A percentile compares a stretch with the other conserved stretches of the same genome.
Conservation (phyloP, 495 filamentous ascomycete species). For the Penicillium lividum region DNA sequence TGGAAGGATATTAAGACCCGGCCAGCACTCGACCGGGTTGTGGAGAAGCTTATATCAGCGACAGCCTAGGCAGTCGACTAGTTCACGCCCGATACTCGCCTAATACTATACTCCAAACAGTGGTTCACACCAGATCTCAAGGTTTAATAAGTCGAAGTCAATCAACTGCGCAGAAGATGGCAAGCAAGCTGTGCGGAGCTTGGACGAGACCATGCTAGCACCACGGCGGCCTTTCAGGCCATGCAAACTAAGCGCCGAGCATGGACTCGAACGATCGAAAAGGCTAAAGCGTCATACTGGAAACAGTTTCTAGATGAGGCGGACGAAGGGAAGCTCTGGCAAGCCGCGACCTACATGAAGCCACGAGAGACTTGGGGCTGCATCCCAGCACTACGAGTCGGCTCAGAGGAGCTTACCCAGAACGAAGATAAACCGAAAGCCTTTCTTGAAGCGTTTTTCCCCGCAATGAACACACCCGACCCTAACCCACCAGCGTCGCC, state of each 20-base stretch:
- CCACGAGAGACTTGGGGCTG: constrained; percentile 23
- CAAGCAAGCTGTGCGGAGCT: constrained; percentile 15
- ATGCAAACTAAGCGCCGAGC: constrained; percentile 21
- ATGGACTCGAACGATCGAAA: constrained; percentile 20
- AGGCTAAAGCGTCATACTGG: constrained; percentile 21
- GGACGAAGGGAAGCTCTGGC: constrained; percentile 24
- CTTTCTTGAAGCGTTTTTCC: constrained; percentile 32
- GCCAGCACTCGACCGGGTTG: constrained; percentile 16
- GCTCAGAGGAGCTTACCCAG: constrained; percentile 10
- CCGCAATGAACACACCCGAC: constrained; percentile 20
- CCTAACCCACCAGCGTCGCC: neutral
- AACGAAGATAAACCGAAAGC: constrained; percentile 27
- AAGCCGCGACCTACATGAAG: constrained; percentile 28
- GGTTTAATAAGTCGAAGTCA: constrained; percentile 19
- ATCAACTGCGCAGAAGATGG: constrained; percentile 20
- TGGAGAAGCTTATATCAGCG: constrained; percentile 13
- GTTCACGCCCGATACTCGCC: constrained; percentile 10
- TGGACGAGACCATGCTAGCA: constrained; percentile 12
- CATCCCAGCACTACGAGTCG: constrained; percentile 18
- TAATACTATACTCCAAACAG: constrained; percentile 24
- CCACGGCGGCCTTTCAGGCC: neutral
- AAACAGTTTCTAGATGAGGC: constrained; percentile 23
- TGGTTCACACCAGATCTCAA: constrained; percentile 31
- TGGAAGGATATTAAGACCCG: constrained; percentile 15
- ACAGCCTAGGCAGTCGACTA: constrained; percentile 13